Evolutionary conservation across 2,329 filamentous ascomycete genomes (phyloP).

Genomic region (Penicillium sp.): DNA sequence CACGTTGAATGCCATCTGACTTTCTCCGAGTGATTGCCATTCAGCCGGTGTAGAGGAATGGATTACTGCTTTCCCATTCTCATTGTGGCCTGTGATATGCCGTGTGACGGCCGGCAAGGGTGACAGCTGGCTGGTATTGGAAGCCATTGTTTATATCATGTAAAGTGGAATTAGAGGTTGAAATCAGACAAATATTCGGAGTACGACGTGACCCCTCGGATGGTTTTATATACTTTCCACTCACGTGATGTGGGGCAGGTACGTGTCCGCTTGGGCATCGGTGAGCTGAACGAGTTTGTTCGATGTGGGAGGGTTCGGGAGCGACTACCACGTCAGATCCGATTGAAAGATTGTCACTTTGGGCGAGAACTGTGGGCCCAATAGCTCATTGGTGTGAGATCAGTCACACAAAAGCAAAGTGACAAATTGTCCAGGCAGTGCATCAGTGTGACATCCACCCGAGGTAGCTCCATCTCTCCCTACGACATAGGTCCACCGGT

Average conservation of each 20-base stretch:
- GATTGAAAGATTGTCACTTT: background rate
- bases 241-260: background rate
- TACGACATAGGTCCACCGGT: background rate
- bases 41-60: conserved; percentile 28
- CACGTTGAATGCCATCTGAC: conserved; percentile 38
- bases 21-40: conserved; percentile 28
- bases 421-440: background rate
- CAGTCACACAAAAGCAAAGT: background rate
- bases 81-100: conserved; percentile 40
- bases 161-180: background rate
- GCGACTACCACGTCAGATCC: background rate
- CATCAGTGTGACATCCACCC: background rate
- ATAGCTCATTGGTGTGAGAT: background rate
- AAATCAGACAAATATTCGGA: background rate
- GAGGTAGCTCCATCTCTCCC: background rate
- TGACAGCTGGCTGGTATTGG: conserved; percentile 24
- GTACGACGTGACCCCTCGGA: background rate
- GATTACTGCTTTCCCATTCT: conserved; percentile 35
- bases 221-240: background rate
- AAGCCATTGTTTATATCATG: conserved; percentile 10
- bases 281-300: background rate
- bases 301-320: background rate
- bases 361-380: background rate
- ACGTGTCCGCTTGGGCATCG: background rate
- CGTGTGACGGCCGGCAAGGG: conserved; percentile 27